Evolutionary conservation across 306 rosid genomes (phyloP).

Genomic region (Acacia crassicarpa): DNA sequence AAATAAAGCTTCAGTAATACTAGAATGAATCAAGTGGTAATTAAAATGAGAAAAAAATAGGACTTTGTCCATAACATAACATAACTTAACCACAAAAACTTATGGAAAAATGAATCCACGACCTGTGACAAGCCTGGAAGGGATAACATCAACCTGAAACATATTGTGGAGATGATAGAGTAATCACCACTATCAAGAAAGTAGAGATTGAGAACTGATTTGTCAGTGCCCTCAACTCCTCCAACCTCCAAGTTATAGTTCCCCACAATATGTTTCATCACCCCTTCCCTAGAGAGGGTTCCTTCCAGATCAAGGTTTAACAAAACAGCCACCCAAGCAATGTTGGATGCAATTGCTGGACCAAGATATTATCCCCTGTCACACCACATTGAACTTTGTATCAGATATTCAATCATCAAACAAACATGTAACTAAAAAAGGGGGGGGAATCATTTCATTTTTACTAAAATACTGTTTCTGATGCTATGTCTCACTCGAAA

Average conservation of each 20-base stretch:
- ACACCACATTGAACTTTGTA: constrained; percentile 1
- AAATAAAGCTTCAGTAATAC: too few relatives aligned
- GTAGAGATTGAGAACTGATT: constrained; percentile 78
- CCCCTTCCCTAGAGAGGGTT: constrained; percentile 80
- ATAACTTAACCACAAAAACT: too few relatives aligned
- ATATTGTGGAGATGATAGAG: constrained; percentile 23
- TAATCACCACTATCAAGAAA: constrained; percentile 91
- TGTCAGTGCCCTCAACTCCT: constrained; percentile 71
- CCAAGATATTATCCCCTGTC: constrained; percentile 79
- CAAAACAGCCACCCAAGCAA: constrained; percentile 81
- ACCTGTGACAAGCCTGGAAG: too few relatives aligned
- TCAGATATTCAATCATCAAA: neutral
- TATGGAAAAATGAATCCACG: too few relatives aligned
- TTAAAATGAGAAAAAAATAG: too few relatives aligned
- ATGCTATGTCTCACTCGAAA: neutral
- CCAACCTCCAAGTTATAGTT: constrained; percentile 73
- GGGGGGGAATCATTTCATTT: too few relatives aligned
- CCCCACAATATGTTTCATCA: constrained; percentile 67
- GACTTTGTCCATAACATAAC: too few relatives aligned
- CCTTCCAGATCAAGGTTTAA: constrained; percentile 92
- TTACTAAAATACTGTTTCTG: too few relatives aligned
- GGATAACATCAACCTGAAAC: too few relatives aligned
- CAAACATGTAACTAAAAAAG: neutral
- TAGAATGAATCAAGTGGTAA: too few relatives aligned
- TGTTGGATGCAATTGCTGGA: constrained; percentile 68